Evolutionary conservation across 192 early-diverging fungal species (phyloP).

Genomic region (Paraglomus occultum): DNA sequence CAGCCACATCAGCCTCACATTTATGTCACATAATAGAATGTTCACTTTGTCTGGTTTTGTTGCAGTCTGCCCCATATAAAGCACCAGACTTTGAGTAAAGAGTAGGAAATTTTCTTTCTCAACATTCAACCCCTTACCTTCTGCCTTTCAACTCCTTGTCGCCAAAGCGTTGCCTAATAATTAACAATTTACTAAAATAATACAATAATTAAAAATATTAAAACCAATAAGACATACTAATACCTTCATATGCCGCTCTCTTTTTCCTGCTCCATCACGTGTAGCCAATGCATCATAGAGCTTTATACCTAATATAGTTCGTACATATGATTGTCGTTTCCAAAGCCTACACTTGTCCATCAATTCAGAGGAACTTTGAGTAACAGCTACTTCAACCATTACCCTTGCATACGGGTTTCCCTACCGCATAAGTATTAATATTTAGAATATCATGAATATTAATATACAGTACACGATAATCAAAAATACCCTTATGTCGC

Average conservation of each 20-base stretch:
- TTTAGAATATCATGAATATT: no score
- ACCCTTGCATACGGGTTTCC: slow-evolving; percentile 20
- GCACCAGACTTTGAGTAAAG: no score
- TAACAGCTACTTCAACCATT: neutral
- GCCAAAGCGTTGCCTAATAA: slow-evolving; percentile 27
- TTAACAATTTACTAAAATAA: slow-evolving; percentile 11
- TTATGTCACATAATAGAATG: no score
- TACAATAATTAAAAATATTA: slow-evolving; percentile 19
- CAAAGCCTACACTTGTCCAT: neutral
- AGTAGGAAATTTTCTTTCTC: no score
- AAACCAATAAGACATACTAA: neutral
- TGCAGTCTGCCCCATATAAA: no score
- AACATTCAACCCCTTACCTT: no score
- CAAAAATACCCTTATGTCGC: no score
- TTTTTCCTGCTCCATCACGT: neutral
- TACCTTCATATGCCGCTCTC: slow-evolving; percentile 21
- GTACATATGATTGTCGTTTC: slow-evolving; percentile 6
- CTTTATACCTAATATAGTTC: slow-evolving; percentile 18
- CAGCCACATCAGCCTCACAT: no score
- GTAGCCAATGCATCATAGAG: neutral
- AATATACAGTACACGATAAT: no score
- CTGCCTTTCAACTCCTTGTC: slow-evolving; percentile 14
- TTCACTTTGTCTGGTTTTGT: no score
- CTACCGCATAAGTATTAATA: slow-evolving; percentile 14
- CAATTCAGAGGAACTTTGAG: neutral